These are phyloP conservation scores for Leccinellum luteum DNA, from an alignment of 768 basidiomycete genomes.

Conservation along the genomic window DNA sequence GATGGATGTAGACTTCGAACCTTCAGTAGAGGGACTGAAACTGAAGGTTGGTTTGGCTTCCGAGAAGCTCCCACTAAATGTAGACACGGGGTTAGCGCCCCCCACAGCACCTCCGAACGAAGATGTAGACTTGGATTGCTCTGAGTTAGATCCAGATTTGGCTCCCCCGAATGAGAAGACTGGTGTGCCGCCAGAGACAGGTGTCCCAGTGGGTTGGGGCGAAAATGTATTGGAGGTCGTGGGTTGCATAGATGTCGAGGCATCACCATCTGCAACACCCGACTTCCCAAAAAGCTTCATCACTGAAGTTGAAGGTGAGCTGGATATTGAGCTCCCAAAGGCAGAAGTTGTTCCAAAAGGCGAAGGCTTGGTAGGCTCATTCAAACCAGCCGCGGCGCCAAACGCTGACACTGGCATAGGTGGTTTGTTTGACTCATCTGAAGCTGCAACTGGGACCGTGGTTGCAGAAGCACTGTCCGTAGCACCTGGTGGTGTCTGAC, in stretches of 20 bases:
- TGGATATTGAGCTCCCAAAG: slow-evolving; percentile 22
- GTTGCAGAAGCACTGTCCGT: slow-evolving; percentile 20
- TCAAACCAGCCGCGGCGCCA: slow-evolving; percentile 14
- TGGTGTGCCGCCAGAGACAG: slow-evolving; percentile 11
- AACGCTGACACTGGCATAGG: slow-evolving; percentile 21
- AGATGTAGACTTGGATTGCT: slow-evolving; percentile 14
- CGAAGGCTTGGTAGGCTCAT: slow-evolving; percentile 25
- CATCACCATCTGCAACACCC: slow-evolving; percentile 8
- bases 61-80: slow-evolving; percentile 5
- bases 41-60: slow-evolving; percentile 15
- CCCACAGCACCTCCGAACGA: slow-evolving; percentile 15
- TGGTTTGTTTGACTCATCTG: slow-evolving; percentile 26
- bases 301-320: slow-evolving; percentile 10
- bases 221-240: slow-evolving; percentile 18
- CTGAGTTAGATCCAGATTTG: slow-evolving; percentile 16
- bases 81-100: neutral
- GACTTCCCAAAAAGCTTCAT: slow-evolving; percentile 18
- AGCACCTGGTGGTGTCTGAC: slow-evolving; percentile 20
- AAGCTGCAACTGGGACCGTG: slow-evolving; percentile 13
- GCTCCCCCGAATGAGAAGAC: slow-evolving; percentile 21
- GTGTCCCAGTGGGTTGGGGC: slow-evolving; percentile 17
- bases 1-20: slow-evolving; percentile 12
- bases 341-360: slow-evolving; percentile 13
- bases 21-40: slow-evolving; percentile 12
- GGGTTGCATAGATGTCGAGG: slow-evolving; percentile 21